These are phyloP conservation scores for Coemansia sp. DNA, from an alignment of 192 early-diverging fungal genomes.

Conservation along the genomic window DNA sequence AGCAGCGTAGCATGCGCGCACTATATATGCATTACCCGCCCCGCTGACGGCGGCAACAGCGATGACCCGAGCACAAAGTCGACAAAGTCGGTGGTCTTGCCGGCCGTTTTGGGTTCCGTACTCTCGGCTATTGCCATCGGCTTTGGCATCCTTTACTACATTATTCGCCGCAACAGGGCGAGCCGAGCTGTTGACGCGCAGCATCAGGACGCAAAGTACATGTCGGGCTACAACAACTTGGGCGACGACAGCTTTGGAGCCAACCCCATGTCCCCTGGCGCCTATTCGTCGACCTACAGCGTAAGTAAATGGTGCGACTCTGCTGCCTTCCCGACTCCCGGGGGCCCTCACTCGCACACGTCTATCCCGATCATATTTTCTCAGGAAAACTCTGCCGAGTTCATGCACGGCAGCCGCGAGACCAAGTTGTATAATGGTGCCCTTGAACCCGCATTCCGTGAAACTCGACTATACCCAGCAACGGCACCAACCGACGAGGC, in stretches of 20 bases:
- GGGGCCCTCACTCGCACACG: constrained; percentile 14
- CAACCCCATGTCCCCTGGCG: constrained; percentile 14
- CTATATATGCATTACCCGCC: constrained; percentile 21
- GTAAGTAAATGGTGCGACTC: constrained; percentile 45
- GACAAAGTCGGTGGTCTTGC: constrained; percentile 22
- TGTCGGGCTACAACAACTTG: constrained; percentile 45
- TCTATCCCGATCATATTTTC: constrained; percentile 48
- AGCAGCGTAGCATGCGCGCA: constrained; percentile 37
- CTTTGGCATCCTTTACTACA: constrained; percentile 18
- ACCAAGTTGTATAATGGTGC: constrained; percentile 20
- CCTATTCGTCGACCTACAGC: constrained; percentile 35
- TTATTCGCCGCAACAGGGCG: constrained; percentile 23
- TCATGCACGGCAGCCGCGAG: constrained; percentile 17
- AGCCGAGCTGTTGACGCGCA: constrained; percentile 20
- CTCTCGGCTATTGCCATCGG: constrained; percentile 20
- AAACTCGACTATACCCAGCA: constrained; percentile 28
- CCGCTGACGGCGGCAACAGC: background rate
- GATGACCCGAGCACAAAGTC: background rate
- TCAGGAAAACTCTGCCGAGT: constrained; percentile 14
- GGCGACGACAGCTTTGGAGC: constrained; percentile 23
- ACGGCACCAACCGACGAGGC: constrained; percentile 17
- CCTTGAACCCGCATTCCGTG: constrained; percentile 18
- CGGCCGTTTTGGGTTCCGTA: constrained; percentile 36
- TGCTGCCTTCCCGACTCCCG: constrained; percentile 9
- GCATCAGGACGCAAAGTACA: constrained; percentile 34